Conservation (phyloP, 345 rosid genomes). For the Populus alba region DNA sequence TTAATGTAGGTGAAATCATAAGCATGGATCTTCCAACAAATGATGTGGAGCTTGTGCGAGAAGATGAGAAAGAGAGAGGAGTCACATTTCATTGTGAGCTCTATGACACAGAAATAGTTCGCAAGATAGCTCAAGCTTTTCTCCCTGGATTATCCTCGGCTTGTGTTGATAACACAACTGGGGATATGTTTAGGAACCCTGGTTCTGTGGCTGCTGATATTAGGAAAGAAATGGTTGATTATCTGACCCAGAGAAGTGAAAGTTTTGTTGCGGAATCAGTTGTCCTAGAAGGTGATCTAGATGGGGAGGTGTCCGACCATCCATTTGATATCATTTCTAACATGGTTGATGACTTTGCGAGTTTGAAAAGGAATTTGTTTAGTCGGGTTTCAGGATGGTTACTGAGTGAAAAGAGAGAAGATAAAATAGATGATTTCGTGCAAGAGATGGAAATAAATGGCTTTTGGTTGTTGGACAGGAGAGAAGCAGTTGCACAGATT, state of each 20-base stretch:
- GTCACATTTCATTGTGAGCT: slow-evolving; percentile 61
- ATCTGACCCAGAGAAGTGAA: slow-evolving; percentile 67
- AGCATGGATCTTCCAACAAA: slow-evolving; percentile 46
- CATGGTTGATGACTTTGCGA: slow-evolving; percentile 69
- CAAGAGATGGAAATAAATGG: slow-evolving; percentile 84
- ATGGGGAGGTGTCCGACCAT: slow-evolving; percentile 53
- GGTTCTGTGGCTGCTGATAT: slow-evolving; percentile 74
- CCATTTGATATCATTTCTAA: slow-evolving; percentile 67
- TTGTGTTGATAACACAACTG: slow-evolving; percentile 81
- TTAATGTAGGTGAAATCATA: slow-evolving; percentile 14
- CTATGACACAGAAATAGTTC: slow-evolving; percentile 59
- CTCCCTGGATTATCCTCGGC: slow-evolving; percentile 80
- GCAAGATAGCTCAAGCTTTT: slow-evolving; percentile 54
- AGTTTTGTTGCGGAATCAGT: slow-evolving; percentile 69
- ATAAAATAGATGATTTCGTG: slow-evolving; percentile 73
- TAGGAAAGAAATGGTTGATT: slow-evolving; percentile 69
- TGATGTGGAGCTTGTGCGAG: slow-evolving; percentile 40
- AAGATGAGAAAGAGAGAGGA: slow-evolving; percentile 43
- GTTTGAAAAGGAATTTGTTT: slow-evolving; percentile 62
- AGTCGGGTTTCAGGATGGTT: slow-evolving; percentile 86
- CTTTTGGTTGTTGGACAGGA: slow-evolving; percentile 65
- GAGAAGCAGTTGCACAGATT: slow-evolving; percentile 54
- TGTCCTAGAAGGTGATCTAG: slow-evolving; percentile 47
- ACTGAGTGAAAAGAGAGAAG: slow-evolving; percentile 82
- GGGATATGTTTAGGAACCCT: slow-evolving; percentile 68